These are phyloP conservation scores for Fusarium sp. DNA, from an alignment of 2,329 filamentous ascomycete species.

Conservation along the genomic window DNA sequence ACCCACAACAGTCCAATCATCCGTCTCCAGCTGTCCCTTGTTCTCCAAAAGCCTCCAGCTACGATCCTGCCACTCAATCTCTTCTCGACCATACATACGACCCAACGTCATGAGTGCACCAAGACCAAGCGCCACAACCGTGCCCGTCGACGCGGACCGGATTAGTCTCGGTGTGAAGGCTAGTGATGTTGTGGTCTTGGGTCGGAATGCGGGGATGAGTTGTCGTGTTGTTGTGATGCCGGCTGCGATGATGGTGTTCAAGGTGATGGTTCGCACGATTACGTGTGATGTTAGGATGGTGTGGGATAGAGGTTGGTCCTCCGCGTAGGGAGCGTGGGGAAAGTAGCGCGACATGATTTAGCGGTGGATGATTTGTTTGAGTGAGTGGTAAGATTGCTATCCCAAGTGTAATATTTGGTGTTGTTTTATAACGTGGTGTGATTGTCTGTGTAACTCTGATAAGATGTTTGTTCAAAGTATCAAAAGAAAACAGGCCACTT, in stretches of 20 bases:
- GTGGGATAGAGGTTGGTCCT: conserved; percentile 68
- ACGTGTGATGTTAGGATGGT: conserved; percentile 70
- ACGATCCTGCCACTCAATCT: conserved; percentile 73
- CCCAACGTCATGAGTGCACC: conserved; percentile 55
- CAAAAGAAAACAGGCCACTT: neutral
- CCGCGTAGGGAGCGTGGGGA: conserved; percentile 67
- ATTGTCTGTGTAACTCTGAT: neutral
- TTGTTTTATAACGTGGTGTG: neutral
- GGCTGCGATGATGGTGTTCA: conserved; percentile 61
- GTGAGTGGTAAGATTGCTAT: neutral
- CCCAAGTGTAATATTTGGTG: neutral
- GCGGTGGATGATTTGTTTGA: neutral
- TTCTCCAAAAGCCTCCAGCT: conserved; percentile 71
- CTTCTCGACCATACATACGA: conserved; percentile 65
- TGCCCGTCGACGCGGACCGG: conserved; percentile 57
- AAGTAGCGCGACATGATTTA: conserved; percentile 65
- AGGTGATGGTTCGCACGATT: conserved; percentile 64
- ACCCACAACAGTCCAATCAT: conserved; percentile 64
- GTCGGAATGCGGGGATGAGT: conserved; percentile 43
- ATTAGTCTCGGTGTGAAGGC: conserved; percentile 53
- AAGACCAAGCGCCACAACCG: conserved; percentile 56
- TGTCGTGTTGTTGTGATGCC: conserved; percentile 50
- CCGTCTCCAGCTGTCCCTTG: conserved; percentile 64
- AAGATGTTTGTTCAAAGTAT: neutral
- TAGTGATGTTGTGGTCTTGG: conserved; percentile 41